Evolutionary conservation across 345 rosid genomes (phyloP).

Genomic region (Erucastrum elatum): DNA sequence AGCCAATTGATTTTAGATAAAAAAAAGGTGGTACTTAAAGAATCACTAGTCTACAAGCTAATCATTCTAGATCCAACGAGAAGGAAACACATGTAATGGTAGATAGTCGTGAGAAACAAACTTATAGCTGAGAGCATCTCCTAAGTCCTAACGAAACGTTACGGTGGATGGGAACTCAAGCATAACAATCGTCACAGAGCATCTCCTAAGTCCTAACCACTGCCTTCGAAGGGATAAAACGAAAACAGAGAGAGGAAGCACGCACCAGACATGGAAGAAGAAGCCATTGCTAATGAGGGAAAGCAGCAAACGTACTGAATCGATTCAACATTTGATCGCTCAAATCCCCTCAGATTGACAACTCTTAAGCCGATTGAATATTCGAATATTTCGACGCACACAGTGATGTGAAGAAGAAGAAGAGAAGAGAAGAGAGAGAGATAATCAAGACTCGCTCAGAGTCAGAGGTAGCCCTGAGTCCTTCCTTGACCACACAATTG

Average conservation of each 20-base stretch:
- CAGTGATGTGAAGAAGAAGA: conserved; percentile 21
- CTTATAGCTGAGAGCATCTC: no score
- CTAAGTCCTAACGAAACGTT: no score
- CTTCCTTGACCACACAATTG: conserved; percentile 27
- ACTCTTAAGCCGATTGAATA: background rate
- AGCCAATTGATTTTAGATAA: no score
- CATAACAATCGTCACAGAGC: no score
- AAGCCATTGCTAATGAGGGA: conserved; percentile 65
- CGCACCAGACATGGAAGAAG: conserved; percentile 78
- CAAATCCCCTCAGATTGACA: conserved; percentile 34
- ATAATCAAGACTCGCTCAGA: conserved; percentile 15
- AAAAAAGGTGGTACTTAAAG: no score
- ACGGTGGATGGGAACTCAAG: no score
- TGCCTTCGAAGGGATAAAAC: no score
- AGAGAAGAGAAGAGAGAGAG: conserved; percentile 28
- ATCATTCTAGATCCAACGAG: background rate
- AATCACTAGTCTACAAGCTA: no score
- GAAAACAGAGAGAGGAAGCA: background rate
- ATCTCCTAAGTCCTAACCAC: no score
- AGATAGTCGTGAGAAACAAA: background rate
- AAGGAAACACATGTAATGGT: no score
- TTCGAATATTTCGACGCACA: conserved; percentile 45
- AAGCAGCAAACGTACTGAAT: conserved; percentile 49
- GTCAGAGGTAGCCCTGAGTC: conserved; percentile 31
- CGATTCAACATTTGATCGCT: conserved; percentile 41